Evolutionary conservation across 352 stramenopile species (phyloP).

Genomic region (Pythium folliculosum): DNA sequence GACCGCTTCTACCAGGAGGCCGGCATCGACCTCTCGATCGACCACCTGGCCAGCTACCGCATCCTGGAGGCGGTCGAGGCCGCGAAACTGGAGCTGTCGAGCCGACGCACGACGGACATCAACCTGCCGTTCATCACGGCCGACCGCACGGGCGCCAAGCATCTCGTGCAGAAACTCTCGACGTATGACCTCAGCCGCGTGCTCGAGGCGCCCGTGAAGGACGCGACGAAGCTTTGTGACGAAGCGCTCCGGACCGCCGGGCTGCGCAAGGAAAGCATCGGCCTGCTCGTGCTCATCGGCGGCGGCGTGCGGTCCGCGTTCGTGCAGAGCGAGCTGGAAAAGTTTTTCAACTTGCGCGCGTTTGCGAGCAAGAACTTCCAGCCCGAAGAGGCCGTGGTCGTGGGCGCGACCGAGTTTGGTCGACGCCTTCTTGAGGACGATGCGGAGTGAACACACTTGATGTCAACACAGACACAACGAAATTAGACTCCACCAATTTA

Average conservation of each 20-base stretch:
- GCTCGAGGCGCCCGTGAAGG: constrained; percentile 39
- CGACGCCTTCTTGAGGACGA: constrained; percentile 37
- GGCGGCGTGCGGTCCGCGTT: constrained; percentile 55
- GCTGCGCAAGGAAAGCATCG: constrained; percentile 43
- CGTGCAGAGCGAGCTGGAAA: constrained; percentile 52
- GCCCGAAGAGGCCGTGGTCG: constrained; percentile 61
- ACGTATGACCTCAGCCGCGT: constrained; percentile 52
- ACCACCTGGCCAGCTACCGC: constrained; percentile 70
- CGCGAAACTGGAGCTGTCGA: constrained; percentile 76
- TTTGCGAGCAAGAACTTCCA: constrained; percentile 55
- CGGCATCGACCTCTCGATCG: constrained; percentile 68
- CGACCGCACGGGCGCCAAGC: constrained; percentile 63
- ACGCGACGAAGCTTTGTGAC: constrained; percentile 42
- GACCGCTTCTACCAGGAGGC: constrained; percentile 55
- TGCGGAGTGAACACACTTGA: background rate
- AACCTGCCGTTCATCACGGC: constrained; percentile 83
- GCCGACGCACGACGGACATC: constrained; percentile 51
- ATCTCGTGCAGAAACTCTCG: constrained; percentile 67
- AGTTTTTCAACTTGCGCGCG: constrained; percentile 45
- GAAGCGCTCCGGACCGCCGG: constrained; percentile 35
- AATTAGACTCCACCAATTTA: background rate
- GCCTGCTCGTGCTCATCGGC: constrained; percentile 55
- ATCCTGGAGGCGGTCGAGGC: constrained; percentile 67
- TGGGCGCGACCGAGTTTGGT: constrained; percentile 59
- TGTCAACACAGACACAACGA: background rate